phyloP scores from a whole-genome alignment of 2,329 filamentous ascomycete species.

The Botrytis fabae region DNA sequence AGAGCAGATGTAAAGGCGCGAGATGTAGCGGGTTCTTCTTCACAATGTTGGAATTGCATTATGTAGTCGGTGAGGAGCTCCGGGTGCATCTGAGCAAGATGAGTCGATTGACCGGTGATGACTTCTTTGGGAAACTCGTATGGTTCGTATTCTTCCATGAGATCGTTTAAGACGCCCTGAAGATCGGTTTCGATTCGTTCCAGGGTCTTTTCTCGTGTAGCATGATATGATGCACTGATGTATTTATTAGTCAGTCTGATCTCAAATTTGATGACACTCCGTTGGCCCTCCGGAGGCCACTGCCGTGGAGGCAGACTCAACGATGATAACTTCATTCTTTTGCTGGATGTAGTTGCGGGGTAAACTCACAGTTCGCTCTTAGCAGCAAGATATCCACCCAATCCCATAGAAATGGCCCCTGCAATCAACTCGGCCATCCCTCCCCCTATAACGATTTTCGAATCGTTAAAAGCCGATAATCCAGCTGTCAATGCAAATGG shows the following conservation, averaged over 20 bases:
- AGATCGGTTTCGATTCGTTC: conserved; percentile 34
- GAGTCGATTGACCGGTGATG: conserved; percentile 40
- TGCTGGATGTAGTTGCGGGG: background rate
- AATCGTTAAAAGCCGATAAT: conserved; percentile 50
- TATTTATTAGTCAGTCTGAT: conserved; percentile 27
- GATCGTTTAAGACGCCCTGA: conserved; percentile 34
- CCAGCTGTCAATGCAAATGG: conserved; percentile 64
- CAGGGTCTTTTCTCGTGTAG: conserved; percentile 36
- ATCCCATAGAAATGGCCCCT: conserved; percentile 62
- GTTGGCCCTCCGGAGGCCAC: background rate
- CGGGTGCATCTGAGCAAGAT: conserved; percentile 38
- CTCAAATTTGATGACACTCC: background rate
- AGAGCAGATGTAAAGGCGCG: conserved; percentile 47
- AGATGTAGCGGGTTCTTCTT: conserved; percentile 37
- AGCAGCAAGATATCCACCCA: conserved; percentile 60
- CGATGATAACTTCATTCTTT: background rate
- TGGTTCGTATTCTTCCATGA: conserved; percentile 41
- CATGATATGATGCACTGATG: conserved; percentile 39
- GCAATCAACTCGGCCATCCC: conserved; percentile 62
- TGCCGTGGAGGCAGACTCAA: background rate
- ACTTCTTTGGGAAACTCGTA: conserved; percentile 40
- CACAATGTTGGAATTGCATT: conserved; percentile 42
- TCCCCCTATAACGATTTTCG: conserved; percentile 56
- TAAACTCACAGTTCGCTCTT: conserved; percentile 45
- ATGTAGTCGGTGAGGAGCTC: conserved; percentile 44